Evolutionary conservation across 805 yeast species (phyloP).

Genomic region (Cyberlindnera euphorbiiphila): DNA sequence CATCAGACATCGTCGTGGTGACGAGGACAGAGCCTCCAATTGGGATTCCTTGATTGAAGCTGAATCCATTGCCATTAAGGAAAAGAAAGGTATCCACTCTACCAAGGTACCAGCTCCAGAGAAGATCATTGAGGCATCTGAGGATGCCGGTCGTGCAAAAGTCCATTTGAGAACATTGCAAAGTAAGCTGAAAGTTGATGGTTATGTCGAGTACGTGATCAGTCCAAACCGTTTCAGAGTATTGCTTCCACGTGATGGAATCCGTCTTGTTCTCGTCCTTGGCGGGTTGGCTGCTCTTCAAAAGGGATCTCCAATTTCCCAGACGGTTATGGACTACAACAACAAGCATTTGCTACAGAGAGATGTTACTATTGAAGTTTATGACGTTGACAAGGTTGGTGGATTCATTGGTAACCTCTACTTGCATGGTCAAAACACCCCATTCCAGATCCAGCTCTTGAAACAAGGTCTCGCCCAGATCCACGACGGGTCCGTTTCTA

Average conservation of each 20-base stretch:
- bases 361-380: conserved; percentile 66
- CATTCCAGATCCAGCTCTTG: conserved; percentile 56
- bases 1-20: conserved; percentile 70
- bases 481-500: conserved; percentile 61
- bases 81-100: conserved; percentile 58
- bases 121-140: conserved; percentile 76
- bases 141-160: conserved; percentile 64
- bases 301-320: conserved; percentile 36
- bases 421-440: conserved; percentile 45
- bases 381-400: conserved; percentile 71
- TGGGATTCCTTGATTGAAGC: conserved; percentile 77
- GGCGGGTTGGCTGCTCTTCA: conserved; percentile 59
- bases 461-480: conserved; percentile 59
- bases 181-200: conserved; percentile 60
- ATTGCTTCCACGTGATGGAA: conserved; percentile 65
- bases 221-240: conserved; percentile 67
- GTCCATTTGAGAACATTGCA: conserved; percentile 68
- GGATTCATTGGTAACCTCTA: conserved; percentile 74
- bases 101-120: conserved; percentile 53
- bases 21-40: conserved; percentile 61
- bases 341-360: conserved; percentile 60
- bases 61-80: conserved; percentile 55
- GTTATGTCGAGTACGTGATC: conserved; percentile 67
- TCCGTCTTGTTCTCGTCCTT: conserved; percentile 63
- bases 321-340: conserved; percentile 52